These are phyloP conservation scores for Avena insularis DNA, from an alignment of 176 grass and related monocot genomes.

Conservation along the genomic window DNA sequence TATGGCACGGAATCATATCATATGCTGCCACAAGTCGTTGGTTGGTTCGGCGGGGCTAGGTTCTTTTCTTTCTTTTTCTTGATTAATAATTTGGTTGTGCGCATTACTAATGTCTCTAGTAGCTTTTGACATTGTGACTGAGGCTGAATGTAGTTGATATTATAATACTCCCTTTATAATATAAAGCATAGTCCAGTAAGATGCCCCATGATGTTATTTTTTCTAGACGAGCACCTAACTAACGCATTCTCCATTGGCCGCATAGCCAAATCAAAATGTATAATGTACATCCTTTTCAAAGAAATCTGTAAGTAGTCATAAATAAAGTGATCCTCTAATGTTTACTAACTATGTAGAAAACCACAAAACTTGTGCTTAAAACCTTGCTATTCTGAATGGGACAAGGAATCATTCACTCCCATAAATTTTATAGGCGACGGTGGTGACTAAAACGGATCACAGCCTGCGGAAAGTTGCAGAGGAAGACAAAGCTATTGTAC, in stretches of 20 bases:
- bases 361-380: not conserved
- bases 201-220: not conserved
- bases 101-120: too few species aligned
- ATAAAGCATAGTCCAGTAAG: too few species aligned
- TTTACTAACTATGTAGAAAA: constrained; percentile 36
- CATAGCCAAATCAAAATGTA: not conserved
- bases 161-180: too few species aligned
- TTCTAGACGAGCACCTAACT: not conserved
- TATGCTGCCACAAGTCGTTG: too few species aligned
- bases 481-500: constrained; percentile 41
- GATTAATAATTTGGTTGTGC: too few species aligned
- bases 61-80: too few species aligned
- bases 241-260: not conserved
- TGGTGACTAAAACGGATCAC: constrained; percentile 15
- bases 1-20: too few species aligned
- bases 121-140: too few species aligned
- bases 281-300: not conserved
- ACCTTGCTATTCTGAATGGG: not conserved
- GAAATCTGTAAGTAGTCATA: not conserved
- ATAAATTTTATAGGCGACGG: not conserved
- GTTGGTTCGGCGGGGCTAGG: too few species aligned
- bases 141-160: too few species aligned
- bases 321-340: not conserved
- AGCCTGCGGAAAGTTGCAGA: constrained; percentile 37
- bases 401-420: constrained; percentile 28